Conservation (phyloP, 306 rosid genomes). For the Oxytropis ochrocephala region DNA sequence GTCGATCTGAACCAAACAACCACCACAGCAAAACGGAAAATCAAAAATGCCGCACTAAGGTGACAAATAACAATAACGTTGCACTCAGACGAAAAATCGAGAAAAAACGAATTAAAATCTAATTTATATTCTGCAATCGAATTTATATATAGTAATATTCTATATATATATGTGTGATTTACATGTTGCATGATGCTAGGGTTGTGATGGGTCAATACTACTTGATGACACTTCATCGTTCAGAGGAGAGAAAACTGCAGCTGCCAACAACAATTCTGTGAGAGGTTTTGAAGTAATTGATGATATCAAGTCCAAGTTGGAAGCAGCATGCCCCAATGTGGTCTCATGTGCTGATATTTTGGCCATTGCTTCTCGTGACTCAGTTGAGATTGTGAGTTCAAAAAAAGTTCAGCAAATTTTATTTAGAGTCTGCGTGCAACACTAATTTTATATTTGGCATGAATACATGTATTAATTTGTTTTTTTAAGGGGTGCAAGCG, state of each 20-base stretch:
- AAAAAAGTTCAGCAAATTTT: background rate
- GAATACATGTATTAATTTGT: too few relatives aligned
- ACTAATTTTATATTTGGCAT: too few relatives aligned
- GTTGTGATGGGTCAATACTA: slow-evolving; percentile 78
- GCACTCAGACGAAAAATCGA: too few relatives aligned
- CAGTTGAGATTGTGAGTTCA: slow-evolving; percentile 51
- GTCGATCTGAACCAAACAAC: too few relatives aligned
- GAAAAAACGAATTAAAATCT: too few relatives aligned
- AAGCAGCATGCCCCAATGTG: slow-evolving; percentile 48
- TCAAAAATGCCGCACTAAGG: too few relatives aligned
- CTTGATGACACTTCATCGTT: slow-evolving; percentile 55
- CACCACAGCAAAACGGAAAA: too few relatives aligned
- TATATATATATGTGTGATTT: background rate
- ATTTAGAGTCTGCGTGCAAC: too few relatives aligned
- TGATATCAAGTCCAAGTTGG: slow-evolving; percentile 45
- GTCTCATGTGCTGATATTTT: slow-evolving; percentile 86
- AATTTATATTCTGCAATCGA: too few relatives aligned
- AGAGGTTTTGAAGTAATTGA: slow-evolving; percentile 65
- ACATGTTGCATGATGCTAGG: slow-evolving; percentile 22
- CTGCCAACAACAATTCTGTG: slow-evolving; percentile 43
- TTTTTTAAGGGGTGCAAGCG: too few relatives aligned
- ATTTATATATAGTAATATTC: background rate
- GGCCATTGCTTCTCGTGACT: slow-evolving; percentile 79
- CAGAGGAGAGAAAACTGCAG: slow-evolving; percentile 69
- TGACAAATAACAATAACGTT: too few relatives aligned